Conservation (phyloP, 1,284 basidiomycete genomes). For the Cystobasidium pallidum region DNA sequence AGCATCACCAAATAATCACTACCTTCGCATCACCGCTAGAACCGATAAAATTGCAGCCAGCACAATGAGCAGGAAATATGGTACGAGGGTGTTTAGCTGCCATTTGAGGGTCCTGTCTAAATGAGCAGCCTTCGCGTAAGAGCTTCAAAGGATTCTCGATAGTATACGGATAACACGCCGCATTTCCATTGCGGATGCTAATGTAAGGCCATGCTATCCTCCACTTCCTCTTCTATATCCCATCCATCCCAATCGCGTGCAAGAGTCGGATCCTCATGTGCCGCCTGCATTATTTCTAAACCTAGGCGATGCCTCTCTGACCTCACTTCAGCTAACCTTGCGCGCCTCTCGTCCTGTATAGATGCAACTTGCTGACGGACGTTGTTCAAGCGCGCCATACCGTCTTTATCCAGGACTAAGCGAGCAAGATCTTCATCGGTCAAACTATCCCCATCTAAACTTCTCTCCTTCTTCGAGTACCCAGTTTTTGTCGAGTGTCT, state of each 20-base stretch:
- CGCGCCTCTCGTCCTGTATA: neutral
- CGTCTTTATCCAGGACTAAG: conserved; percentile 7
- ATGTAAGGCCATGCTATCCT: neutral
- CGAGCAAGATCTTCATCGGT: conserved; percentile 12
- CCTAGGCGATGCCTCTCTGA: neutral
- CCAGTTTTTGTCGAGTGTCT: neutral
- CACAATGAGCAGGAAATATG: too few species aligned
- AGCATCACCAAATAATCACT: too few species aligned
- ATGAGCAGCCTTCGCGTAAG: too few species aligned
- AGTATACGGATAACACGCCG: too few species aligned
- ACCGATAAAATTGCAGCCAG: too few species aligned
- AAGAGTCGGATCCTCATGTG: neutral
- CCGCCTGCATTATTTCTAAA: neutral
- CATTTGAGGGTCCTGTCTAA: too few species aligned
- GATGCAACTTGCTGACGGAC: neutral
- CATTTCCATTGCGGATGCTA: neutral
- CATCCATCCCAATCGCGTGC: conserved; percentile 11
- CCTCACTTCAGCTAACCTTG: neutral
- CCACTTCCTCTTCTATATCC: conserved; percentile 3
- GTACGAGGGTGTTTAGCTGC: too few species aligned
- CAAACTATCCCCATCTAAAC: neutral
- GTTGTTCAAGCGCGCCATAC: neutral
- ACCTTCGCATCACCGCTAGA: too few species aligned
- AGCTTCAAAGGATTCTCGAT: too few species aligned
- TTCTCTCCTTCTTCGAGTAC: neutral